Evolutionary conservation across 208 protist species (phyloP).

Genomic region (Entamoeba invadens): DNA sequence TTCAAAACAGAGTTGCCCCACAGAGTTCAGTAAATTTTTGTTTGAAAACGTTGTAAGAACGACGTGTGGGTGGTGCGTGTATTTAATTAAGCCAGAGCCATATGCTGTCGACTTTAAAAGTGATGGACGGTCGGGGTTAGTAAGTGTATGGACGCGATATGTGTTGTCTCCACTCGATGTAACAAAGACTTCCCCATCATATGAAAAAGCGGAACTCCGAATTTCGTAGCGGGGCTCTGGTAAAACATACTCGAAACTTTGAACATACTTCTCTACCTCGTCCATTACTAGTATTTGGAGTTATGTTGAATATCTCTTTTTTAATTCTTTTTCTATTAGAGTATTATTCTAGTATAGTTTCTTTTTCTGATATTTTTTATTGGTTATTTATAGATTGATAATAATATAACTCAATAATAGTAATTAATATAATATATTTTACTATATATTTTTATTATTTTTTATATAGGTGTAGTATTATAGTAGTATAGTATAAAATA

Average conservation of each 20-base stretch:
- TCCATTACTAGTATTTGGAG: too few relatives aligned
- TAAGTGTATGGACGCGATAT: not conserved
- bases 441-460: too few relatives aligned
- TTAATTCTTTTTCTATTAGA: too few relatives aligned
- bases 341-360: too few relatives aligned
- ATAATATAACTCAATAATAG: too few relatives aligned
- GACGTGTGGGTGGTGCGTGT: not conserved
- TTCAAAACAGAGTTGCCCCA: not conserved
- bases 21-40: not conserved
- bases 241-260: not conserved
- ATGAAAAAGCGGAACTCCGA: not conserved
- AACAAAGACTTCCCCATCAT: not conserved
- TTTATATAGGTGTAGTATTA: too few relatives aligned
- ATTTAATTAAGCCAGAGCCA: not conserved
- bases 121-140: not conserved
- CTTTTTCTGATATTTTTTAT: too few relatives aligned
- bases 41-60: not conserved
- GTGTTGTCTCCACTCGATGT: not conserved
- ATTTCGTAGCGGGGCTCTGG: not conserved
- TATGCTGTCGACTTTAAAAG: not conserved
- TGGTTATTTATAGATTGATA: too few relatives aligned
- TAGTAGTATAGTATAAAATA: too few relatives aligned
- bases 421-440: too few relatives aligned
- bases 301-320: too few relatives aligned
- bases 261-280: not conserved